A percentile compares a stretch with the other conserved stretches of the same genome.
Evolutionary conservation across 1,284 basidiomycete species (phyloP).

Genomic region (Rhodotorula sp.): DNA sequence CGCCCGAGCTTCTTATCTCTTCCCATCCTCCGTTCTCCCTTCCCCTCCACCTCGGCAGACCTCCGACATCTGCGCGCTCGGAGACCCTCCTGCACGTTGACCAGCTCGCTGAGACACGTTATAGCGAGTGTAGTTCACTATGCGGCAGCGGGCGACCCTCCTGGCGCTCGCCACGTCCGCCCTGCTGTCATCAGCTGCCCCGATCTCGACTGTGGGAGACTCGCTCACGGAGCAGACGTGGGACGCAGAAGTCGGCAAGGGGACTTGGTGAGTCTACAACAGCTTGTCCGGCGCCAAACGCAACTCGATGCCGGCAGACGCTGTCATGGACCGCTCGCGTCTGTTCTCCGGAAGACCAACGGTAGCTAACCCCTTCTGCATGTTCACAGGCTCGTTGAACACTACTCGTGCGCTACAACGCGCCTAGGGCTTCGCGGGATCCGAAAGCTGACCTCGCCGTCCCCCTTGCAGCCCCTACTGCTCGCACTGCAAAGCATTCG

Average conservation of each 20-base stretch:
- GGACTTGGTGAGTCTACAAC: conserved; percentile 12
- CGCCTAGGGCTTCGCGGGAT: neutral
- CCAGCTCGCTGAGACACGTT: no score
- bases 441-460: neutral
- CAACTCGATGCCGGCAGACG: neutral
- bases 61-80: no score
- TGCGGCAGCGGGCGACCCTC: no score
- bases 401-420: conserved; percentile 36
- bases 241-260: conserved; percentile 2
- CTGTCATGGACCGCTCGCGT: neutral
- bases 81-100: no score
- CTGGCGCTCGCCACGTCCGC: no score
- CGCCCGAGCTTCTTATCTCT: no score
- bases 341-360: neutral
- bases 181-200: conserved; percentile 9
- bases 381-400: conserved; percentile 40
- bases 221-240: conserved; percentile 24
- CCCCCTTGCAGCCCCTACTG: conserved; percentile 64
- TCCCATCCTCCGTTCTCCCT: no score
- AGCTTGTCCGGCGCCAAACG: neutral
- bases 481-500: conserved; percentile 69
- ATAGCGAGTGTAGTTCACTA: no score
- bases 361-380: neutral
- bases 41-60: no score
- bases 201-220: conserved; percentile 16